These are phyloP conservation scores for Sanghuangporus weigelae DNA, from an alignment of 1,284 basidiomycete species.

Conservation along the genomic window DNA sequence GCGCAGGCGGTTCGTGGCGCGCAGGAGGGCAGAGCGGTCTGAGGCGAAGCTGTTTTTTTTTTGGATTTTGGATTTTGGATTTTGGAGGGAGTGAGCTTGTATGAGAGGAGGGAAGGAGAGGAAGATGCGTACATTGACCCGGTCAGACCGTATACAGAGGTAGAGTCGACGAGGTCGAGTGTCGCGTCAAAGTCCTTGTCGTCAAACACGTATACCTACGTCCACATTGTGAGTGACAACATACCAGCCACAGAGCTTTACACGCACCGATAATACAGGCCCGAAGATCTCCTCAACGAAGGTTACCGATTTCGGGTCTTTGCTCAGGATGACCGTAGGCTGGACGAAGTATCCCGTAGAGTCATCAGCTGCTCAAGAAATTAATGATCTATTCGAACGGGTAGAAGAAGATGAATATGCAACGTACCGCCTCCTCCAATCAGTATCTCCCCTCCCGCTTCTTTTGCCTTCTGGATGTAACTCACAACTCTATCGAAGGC, in stretches of 20 bases:
- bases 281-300: conserved; percentile 98
- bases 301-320: conserved; percentile 87
- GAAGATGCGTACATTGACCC: conserved; percentile 69
- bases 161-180: conserved; percentile 81
- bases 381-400: neutral
- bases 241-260: conserved; percentile 38
- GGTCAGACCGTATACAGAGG: conserved; percentile 88
- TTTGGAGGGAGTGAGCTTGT: conserved; percentile 12
- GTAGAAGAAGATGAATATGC: neutral
- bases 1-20: conserved; percentile 74
- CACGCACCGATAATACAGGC: conserved; percentile 83
- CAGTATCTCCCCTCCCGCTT: conserved; percentile 83
- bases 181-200: conserved; percentile 84
- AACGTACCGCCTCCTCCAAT: conserved; percentile 73
- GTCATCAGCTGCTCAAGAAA: conserved; percentile 59
- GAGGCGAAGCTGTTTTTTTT: conserved; percentile 59
- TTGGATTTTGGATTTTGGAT: no score
- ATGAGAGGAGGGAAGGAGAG: neutral
- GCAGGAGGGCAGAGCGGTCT: conserved; percentile 73
- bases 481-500: conserved; percentile 87
- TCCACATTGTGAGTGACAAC: conserved; percentile 13
- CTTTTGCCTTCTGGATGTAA: conserved; percentile 87
- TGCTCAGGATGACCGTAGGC: conserved; percentile 92
- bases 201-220: conserved; percentile 77
- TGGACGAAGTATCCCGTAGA: conserved; percentile 92